These are phyloP conservation scores for Furcasterigmium sp. DNA, from an alignment of 2,329 filamentous ascomycete genomes.

Conservation along the genomic window DNA sequence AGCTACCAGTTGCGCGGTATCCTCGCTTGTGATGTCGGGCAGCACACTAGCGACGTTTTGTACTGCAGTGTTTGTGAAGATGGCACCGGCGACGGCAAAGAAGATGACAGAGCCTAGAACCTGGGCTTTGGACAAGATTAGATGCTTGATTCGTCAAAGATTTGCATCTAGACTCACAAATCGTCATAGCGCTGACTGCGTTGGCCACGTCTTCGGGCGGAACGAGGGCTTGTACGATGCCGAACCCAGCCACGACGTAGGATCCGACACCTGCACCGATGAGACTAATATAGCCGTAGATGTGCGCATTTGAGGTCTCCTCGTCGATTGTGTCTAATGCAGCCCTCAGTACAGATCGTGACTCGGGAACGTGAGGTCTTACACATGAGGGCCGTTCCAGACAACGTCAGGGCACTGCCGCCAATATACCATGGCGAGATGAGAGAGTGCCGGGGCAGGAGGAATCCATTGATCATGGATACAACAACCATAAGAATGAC, in stretches of 20 bases:
- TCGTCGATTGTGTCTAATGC: slow-evolving; percentile 18
- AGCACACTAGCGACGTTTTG: slow-evolving; percentile 1
- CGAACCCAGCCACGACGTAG: slow-evolving; percentile 28
- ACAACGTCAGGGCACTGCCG: slow-evolving; percentile 23
- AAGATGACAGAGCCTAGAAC: slow-evolving; percentile 23
- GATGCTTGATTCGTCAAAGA: too few species aligned
- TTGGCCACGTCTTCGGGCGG: slow-evolving; percentile 20
- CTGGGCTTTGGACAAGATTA: too few species aligned
- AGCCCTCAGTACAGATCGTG: too few species aligned
- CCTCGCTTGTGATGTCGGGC: background rate
- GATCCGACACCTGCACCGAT: slow-evolving; percentile 32
- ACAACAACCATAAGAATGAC: slow-evolving; percentile 27
- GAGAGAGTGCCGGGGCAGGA: slow-evolving; percentile 26
- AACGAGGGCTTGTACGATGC: slow-evolving; percentile 28
- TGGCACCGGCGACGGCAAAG: slow-evolving; percentile 22
- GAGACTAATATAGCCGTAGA: slow-evolving; percentile 30
- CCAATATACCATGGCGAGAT: slow-evolving; percentile 31
- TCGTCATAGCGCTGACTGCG: slow-evolving; percentile 27
- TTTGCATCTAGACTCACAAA: slow-evolving; percentile 16
- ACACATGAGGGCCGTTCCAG: slow-evolving; percentile 27
- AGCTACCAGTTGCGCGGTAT: slow-evolving; percentile 6
- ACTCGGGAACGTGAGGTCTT: slow-evolving; percentile 3
- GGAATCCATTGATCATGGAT: slow-evolving; percentile 26
- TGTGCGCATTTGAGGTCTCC: slow-evolving; percentile 16
- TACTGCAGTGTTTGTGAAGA: slow-evolving; percentile 22